Evolutionary conservation across 2,329 filamentous ascomycete genomes (phyloP), one percentile per base, ranked within the genome.

Genomic region (Phoma sp.): DNA sequence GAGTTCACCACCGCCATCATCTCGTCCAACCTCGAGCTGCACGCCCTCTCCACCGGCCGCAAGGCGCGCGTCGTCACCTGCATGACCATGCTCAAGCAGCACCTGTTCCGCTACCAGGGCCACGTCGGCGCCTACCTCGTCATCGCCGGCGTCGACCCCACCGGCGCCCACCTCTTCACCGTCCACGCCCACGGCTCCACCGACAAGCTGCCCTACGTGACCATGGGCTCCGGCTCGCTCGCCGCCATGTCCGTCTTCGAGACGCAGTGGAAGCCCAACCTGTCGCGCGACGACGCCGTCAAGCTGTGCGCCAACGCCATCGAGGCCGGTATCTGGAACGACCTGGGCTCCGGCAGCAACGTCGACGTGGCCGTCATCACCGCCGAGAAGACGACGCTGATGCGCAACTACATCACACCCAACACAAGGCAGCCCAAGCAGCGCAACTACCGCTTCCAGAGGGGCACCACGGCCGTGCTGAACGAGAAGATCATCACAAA

Each of bases 71-170:
- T 99, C 68, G 93, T 97, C 66, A 99, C 95, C 61, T 96, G 93
- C 84, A 99, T 99, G 95, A 99, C 95, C 46, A 89, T 99, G 83
- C 88, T 99, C 64, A 99, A 99, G 84, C 95, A 99, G 81, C 95
- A 99, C 78, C 90, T 99, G 61, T 99, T 99, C 89, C 88, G 91
- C 70, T 91, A 99, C 84, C 95, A 99, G 78, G 95, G 95, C 67
- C 86, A 99, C 81, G 96, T 99, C 68, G 95, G 96, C 68, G 95
- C 95, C 62, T 99, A 99, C 79, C 88, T 99, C 55, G 95, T 99
- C 65, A 91, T 99, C 55, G 95, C 95, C 33, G 95, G 95, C 64
- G 93, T 96, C 73, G 95, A 99, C 76, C 94, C 96, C 31, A 99
- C 95, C 0, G 95, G 95, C 70, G 87, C 89, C 40, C 92, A 96